Evolutionary conservation across 2,329 filamentous ascomycete species (phyloP), one percentile per base, ranked within the genome.

Genomic region (Penicillium digitatum): DNA sequence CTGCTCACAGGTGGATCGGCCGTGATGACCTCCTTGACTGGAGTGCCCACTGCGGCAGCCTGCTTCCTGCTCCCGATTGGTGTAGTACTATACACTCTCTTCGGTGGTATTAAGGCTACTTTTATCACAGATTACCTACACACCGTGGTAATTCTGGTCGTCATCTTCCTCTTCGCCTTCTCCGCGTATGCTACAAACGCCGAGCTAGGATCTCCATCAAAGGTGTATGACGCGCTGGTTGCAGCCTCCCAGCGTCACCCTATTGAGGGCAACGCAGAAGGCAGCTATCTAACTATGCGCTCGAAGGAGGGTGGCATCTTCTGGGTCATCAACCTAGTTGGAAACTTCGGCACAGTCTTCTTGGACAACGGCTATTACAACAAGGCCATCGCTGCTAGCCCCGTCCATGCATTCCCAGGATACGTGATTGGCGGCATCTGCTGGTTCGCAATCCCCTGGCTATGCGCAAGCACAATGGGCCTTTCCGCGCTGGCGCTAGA

Each of bases 381-480:
- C 80, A 95, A 95, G 74, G 91, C 90, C 16, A 95, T 96, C 65
- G 90, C 92, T 7, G 90, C 92, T 0, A 87, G 85, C 22, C 90
- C 90, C 0, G 87, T 93, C 0, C 86, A 93, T 57, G 92, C 91
- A 0, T 82, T 96, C 2, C 91, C 91, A 0, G 91, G 91, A 18
- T 96, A 96, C 68, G 87, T 96, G 52, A 82, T 93, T 58, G 91
- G 91, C 5, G 91, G 92, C 22, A 80, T 95, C 1, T 86, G 84
- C 47, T 96, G 91, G 91, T 96, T 96, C 64, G 91, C 91, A 0
- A 95, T 96, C 49, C 92, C 92, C 0, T 95, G 89, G 88, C 80
- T 95, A 10, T 88, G 86, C 2, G 90, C 91, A 1, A 96, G 89
- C 0, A 95, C 91, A 1, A 89, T 95, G 85, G 91, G 91, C 31